Percentiles rank a stretch among this genome's conserved stretches.
phyloP scores from a whole-genome alignment of 73 alveolate species.

The Symbiodinium pilosum region DNA sequence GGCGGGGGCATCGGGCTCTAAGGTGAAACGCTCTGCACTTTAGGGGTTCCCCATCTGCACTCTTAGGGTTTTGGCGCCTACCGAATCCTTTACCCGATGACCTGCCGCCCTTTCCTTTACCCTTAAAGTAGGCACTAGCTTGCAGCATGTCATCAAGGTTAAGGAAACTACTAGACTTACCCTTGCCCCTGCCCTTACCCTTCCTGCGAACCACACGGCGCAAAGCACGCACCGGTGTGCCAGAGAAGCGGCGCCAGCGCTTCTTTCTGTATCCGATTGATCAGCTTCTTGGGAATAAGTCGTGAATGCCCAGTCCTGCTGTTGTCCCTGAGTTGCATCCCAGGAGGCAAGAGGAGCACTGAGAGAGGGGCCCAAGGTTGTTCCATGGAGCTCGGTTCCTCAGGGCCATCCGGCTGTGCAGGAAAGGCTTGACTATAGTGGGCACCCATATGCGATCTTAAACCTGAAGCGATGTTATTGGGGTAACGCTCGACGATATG shows the following conservation, averaged over 20 bases:
- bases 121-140: not conserved
- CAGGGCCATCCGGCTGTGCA: not conserved
- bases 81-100: slow-evolving; percentile 38
- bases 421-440: not conserved
- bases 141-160: not conserved
- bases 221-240: slow-evolving; percentile 16
- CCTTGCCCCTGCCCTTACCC: slow-evolving; percentile 47
- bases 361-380: not conserved
- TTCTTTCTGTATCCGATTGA: not conserved
- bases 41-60: slow-evolving; percentile 23
- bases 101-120: slow-evolving; percentile 29
- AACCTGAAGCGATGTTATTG: slow-evolving; percentile 7
- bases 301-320: not conserved
- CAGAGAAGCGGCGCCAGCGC: slow-evolving; percentile 32
- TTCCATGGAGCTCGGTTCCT: not conserved
- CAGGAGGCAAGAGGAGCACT: not conserved
- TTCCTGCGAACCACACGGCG: slow-evolving; percentile 17
- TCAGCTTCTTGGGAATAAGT: not conserved
- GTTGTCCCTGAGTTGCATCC: no score
- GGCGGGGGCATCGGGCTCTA: not conserved
- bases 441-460: not conserved
- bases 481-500: slow-evolving; percentile 9
- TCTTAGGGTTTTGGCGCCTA: not conserved
- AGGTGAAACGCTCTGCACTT: slow-evolving; percentile 34
- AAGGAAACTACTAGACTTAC: not conserved